Evolutionary conservation across 2,329 filamentous ascomycete genomes (phyloP).

Genomic region (Pezicula rhizophila): DNA sequence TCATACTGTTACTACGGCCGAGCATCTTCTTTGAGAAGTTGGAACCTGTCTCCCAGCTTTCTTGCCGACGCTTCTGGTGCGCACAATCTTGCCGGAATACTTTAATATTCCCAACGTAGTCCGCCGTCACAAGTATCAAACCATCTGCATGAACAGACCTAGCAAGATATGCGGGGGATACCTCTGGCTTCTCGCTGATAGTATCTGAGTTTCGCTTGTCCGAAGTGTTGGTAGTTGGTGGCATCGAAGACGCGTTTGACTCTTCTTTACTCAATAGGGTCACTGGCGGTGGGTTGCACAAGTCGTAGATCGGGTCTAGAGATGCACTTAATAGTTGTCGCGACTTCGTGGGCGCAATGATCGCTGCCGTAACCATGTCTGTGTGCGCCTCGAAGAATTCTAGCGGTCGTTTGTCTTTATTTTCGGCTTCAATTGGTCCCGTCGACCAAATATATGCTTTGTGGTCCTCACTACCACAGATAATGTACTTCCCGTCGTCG

Average conservation of each 20-base stretch:
- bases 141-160: constrained; percentile 72
- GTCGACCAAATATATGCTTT: constrained; percentile 87
- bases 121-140: constrained; percentile 87
- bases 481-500: constrained; percentile 78
- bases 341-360: constrained; percentile 76
- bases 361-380: constrained; percentile 80
- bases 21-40: constrained; percentile 53
- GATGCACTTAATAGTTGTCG: constrained; percentile 72
- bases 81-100: constrained; percentile 95
- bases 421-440: constrained; percentile 43
- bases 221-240: constrained; percentile 7
- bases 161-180: constrained; percentile 71
- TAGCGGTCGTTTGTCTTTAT: constrained; percentile 70
- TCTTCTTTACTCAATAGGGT: constrained; percentile 73
- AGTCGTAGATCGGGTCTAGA: constrained; percentile 66
- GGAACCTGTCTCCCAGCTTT: constrained; percentile 72
- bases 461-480: constrained; percentile 88
- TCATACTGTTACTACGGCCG: constrained; percentile 24
- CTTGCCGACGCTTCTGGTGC: constrained; percentile 67
- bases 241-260: constrained; percentile 42
- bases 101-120: constrained; percentile 83
- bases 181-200: constrained; percentile 43
- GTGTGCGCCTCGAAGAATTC: constrained; percentile 90
- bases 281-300: constrained; percentile 91
- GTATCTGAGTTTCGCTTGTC: constrained; percentile 22